Evolutionary conservation across 805 yeast species (phyloP).

Genomic region (Starmera pachycereana): DNA sequence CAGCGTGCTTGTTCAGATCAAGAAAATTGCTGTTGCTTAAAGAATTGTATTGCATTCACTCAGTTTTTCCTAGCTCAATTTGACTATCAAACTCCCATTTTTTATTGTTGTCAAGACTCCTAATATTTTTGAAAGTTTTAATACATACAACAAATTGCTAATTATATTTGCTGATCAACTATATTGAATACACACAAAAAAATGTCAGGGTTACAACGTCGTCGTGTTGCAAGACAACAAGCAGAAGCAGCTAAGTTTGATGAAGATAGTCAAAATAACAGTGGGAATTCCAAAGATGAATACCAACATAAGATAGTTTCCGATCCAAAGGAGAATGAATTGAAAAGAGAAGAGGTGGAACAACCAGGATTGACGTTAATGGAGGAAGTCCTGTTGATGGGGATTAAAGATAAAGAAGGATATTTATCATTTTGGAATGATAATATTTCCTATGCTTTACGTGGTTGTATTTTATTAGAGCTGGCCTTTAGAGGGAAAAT

Average conservation of each 20-base stretch:
- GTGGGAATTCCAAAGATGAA: constrained; percentile 8
- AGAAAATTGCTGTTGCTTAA: too few species aligned
- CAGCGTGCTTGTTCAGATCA: too few species aligned
- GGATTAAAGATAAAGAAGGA: constrained; percentile 93
- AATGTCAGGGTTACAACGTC: constrained; percentile 63
- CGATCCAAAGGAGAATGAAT: constrained; percentile 52
- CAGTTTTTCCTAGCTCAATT: too few species aligned
- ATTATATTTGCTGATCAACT: too few species aligned
- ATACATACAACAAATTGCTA: too few species aligned
- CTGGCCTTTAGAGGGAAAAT: constrained; percentile 87
- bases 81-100: too few species aligned
- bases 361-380: constrained; percentile 77
- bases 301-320: constrained; percentile 61
- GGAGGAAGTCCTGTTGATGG: constrained; percentile 93
- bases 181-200: neutral
- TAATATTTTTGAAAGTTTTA: too few species aligned
- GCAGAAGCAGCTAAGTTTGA: constrained; percentile 11
- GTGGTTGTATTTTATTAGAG: constrained; percentile 90
- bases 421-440: constrained; percentile 97
- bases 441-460: constrained; percentile 87
- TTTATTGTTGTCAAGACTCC: too few species aligned
- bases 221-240: constrained; percentile 47
- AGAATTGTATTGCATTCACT: too few species aligned
- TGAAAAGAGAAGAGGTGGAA: constrained; percentile 23
- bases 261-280: neutral